phyloP scores from a whole-genome alignment of 805 yeast genomes.

The Kazachstania taianensis region DNA sequence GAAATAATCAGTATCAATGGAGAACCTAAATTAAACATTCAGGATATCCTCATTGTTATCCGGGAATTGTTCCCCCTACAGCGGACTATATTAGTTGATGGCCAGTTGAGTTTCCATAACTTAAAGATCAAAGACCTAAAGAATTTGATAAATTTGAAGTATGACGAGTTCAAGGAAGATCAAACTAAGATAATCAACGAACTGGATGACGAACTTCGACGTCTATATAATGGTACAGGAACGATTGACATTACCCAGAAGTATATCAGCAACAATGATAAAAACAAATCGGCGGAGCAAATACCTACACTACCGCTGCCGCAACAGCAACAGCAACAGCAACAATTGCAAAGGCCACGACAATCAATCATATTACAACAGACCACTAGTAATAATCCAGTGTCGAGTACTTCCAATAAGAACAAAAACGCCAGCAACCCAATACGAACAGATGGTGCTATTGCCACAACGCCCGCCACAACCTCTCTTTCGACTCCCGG shows the following conservation, averaged over 20 bases:
- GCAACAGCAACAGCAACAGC: neutral
- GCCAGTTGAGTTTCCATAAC: slow-evolving; percentile 27
- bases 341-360: neutral
- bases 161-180: slow-evolving; percentile 9
- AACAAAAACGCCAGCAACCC: too few species aligned
- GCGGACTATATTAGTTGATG: slow-evolving; percentile 25
- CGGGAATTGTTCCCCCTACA: slow-evolving; percentile 22
- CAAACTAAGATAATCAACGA: slow-evolving; percentile 10
- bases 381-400: neutral
- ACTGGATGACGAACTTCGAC: slow-evolving; percentile 12
- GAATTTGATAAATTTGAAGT: slow-evolving; percentile 12
- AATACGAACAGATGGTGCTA: too few species aligned
- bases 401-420: neutral
- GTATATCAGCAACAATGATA: neutral
- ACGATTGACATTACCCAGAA: too few species aligned
- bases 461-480: slow-evolving; percentile 1
- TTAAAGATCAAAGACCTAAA: slow-evolving; percentile 17
- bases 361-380: too few species aligned
- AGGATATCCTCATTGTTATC: slow-evolving; percentile 24
- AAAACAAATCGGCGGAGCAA: neutral
- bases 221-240: neutral
- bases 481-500: slow-evolving; percentile 5
- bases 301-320: neutral
- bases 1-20: slow-evolving; percentile 11
- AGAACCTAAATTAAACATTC: slow-evolving; percentile 20